A percentile compares a stretch with the other conserved stretches of the same genome.
phyloP scores from a whole-genome alignment of 352 stramenopile species.

The Lagenidium giganteum region DNA sequence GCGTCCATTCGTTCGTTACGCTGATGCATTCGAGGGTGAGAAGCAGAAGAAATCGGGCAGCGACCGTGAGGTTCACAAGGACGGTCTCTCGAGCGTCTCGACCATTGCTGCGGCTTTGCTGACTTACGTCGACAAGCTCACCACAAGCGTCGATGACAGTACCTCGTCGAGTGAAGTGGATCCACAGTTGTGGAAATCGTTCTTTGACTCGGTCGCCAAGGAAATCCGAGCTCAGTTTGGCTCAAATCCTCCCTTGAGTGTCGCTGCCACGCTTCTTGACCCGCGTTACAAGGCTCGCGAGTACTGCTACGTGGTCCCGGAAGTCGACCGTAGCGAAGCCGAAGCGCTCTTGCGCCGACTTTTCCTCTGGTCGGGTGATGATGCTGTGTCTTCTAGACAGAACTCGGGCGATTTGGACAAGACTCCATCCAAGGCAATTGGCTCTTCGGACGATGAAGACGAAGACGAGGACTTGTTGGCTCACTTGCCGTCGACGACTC shows the following conservation, averaged over 20 bases:
- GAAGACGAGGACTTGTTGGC: conserved; percentile 74
- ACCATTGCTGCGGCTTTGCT: conserved; percentile 69
- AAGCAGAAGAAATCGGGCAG: conserved; percentile 68
- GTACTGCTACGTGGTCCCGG: conserved; percentile 64
- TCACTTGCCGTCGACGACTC: conserved; percentile 51
- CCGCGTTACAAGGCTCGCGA: conserved; percentile 80
- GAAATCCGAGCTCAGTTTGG: conserved; percentile 55
- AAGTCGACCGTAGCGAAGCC: conserved; percentile 44
- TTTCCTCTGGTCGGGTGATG: conserved; percentile 35
- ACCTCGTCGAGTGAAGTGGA: conserved; percentile 26
- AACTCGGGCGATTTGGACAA: conserved; percentile 21
- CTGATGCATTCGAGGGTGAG: conserved; percentile 67
- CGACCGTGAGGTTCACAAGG: conserved; percentile 73
- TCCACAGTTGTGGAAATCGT: conserved; percentile 44
- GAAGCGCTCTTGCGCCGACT: conserved; percentile 52
- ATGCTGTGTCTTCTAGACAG: neutral
- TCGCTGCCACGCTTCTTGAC: conserved; percentile 70
- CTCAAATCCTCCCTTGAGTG: conserved; percentile 43
- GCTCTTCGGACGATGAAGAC: conserved; percentile 29
- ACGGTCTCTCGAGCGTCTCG: conserved; percentile 68
- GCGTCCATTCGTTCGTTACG: conserved; percentile 65
- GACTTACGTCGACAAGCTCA: conserved; percentile 64
- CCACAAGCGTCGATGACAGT: conserved; percentile 14
- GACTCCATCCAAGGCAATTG: conserved; percentile 3
- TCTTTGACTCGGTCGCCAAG: conserved; percentile 50